Base-by-base conservation (phyloP, 495 filamentous ascomycete species). In the Massariosphaeria phaeospora region DNA sequence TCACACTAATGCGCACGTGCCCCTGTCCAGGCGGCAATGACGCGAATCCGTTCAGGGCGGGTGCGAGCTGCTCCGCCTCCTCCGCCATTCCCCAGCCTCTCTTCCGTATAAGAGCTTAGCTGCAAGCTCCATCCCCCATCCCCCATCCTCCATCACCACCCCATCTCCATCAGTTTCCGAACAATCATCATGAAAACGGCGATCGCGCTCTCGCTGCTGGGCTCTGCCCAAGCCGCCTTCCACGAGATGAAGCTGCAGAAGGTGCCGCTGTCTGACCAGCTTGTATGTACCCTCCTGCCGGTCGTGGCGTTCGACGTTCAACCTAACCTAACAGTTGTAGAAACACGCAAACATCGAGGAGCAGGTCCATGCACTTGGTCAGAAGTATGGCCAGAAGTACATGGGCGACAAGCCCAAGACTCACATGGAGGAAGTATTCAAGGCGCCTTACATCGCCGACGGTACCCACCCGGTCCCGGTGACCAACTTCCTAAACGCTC, bases 221-320 rank as follows among this genome's bases (percentile, higher is more conserved):
- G 87, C 75, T 82, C 84, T 71, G 84, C 85, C 63, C 78, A 85
- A 67, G 90, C 86, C 55, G 88, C 82, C 66, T 77, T 93, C 35
- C 89, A 96, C 78, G 91, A 87, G 79, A 80, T 95, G 77, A 94
- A 94, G 78, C 83, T 99, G 63, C 85, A 95, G 79, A 99, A 99
- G 83, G 75, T 97, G 48, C 88, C 94, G 55, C 77, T 97, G 33
- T 77, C 84, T 20, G 88, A 97, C 70, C 91, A 96, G 74, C 81
- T 99, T 65, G 91, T 94, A 77, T 65, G 86, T 78, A 25, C n/a
- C n/a, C n/a, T n/a, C n/a, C n/a, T n/a, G n/a, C n/a, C n/a, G n/a
- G n/a, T n/a, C n/a, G n/a, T n/a, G n/a, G n/a, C n/a, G n/a, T n/a
- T n/a, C n/a, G n/a, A n/a, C n/a, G n/a, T n/a, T n/a, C n/a, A n/a